These are phyloP conservation scores for Murraya koenigii DNA, from an alignment of 345 rosid genomes.

Conservation along the genomic window DNA sequence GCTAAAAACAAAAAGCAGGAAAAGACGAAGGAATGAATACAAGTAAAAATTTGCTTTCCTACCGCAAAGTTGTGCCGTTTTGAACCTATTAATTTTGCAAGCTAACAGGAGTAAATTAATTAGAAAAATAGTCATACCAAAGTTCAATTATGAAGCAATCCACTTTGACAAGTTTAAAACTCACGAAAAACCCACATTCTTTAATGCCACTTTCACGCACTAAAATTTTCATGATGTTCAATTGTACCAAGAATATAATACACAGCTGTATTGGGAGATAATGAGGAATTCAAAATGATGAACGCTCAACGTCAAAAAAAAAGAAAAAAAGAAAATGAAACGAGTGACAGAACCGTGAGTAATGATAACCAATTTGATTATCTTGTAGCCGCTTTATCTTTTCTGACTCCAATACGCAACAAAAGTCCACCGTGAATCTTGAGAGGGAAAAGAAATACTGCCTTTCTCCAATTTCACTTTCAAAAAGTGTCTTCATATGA, in stretches of 20 bases:
- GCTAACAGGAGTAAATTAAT: background rate
- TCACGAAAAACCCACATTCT: background rate
- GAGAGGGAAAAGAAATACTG: constrained; percentile 3
- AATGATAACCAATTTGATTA: constrained; percentile 34
- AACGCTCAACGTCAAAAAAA: constrained; percentile 10
- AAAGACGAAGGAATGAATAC: background rate
- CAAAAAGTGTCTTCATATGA: background rate
- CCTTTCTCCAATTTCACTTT: background rate
- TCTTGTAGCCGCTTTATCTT: constrained; percentile 16
- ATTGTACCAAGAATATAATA: background rate
- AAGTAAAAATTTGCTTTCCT: background rate
- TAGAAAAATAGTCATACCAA: background rate
- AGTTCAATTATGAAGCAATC: constrained; percentile 20
- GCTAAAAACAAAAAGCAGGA: background rate
- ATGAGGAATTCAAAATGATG: background rate
- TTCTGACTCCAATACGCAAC: constrained; percentile 28
- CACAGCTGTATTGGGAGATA: constrained; percentile 10
- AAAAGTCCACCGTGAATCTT: constrained; percentile 25
- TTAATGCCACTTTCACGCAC: background rate
- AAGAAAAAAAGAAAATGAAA: too few species aligned
- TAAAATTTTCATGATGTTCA: background rate
- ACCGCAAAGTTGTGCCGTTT: background rate
- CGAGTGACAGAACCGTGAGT: constrained; percentile 13
- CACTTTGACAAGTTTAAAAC: constrained; percentile 12
- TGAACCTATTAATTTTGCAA: background rate